Conservation (phyloP, 768 basidiomycete genomes). For the Nidularia pulvinata region DNA sequence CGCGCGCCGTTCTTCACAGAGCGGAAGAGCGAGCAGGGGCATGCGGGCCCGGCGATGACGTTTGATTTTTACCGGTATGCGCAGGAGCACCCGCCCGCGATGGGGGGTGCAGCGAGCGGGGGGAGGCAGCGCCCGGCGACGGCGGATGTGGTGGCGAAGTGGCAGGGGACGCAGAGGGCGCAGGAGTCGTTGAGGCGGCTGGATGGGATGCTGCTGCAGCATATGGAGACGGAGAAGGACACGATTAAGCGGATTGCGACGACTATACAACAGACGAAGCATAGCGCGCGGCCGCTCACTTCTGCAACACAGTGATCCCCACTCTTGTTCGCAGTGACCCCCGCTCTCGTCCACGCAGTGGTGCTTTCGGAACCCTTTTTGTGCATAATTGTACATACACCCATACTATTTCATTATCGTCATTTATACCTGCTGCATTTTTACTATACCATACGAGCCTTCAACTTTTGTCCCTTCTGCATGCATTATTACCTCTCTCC, state of each 20-base stretch:
- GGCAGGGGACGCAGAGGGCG: constrained; percentile 34
- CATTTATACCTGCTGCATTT: constrained; percentile 16
- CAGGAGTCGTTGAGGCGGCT: constrained; percentile 64
- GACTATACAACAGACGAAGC: constrained; percentile 23
- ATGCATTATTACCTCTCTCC: neutral
- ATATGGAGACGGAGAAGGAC: constrained; percentile 84
- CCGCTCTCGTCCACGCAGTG: neutral
- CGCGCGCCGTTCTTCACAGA: constrained; percentile 45
- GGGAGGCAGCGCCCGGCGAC: constrained; percentile 17
- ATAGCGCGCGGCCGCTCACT: no score
- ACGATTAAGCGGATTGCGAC: constrained; percentile 76
- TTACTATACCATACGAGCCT: constrained; percentile 13
- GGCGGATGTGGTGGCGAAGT: constrained; percentile 26
- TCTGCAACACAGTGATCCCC: no score
- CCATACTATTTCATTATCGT: no score
- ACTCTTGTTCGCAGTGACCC: constrained; percentile 3
- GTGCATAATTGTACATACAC: neutral
- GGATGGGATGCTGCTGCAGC: constrained; percentile 80
- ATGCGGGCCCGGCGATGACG: constrained; percentile 31
- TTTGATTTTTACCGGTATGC: constrained; percentile 48
- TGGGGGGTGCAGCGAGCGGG: neutral
- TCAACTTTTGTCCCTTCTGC: neutral
- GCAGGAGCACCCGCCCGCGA: constrained; percentile 30
- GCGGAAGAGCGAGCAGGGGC: constrained; percentile 35
- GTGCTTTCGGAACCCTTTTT: neutral